Evolutionary conservation across 148 eudicot species (phyloP).

Genomic region (Persicaria maculosa): DNA sequence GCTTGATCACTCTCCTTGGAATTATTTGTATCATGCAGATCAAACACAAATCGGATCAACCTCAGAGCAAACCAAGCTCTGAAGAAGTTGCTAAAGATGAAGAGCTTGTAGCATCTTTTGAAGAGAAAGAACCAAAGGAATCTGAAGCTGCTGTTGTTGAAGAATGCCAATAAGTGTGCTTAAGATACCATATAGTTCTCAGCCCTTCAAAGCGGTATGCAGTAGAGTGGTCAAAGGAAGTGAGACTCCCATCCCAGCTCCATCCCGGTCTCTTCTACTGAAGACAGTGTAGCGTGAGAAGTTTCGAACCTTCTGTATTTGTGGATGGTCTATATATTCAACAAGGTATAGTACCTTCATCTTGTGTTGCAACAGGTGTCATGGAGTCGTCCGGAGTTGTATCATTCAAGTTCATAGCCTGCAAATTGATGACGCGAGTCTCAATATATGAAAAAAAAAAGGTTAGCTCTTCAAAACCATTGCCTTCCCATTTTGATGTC

Average conservation of each 20-base stretch:
- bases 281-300: conserved; percentile 3
- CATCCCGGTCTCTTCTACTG: conserved; percentile 30
- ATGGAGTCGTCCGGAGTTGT: neutral
- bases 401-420: neutral
- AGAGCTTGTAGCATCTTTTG: conserved; percentile 25
- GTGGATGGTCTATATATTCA: neutral
- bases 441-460: neutral
- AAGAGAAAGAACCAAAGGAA: conserved; percentile 34
- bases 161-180: conserved; percentile 29
- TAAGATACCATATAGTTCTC: conserved; percentile 76
- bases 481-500: neutral
- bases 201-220: conserved; percentile 71
- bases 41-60: conserved; percentile 54
- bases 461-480: conserved; percentile 1
- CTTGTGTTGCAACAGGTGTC: neutral
- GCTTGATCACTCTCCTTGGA: neutral
- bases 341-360: neutral
- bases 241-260: conserved; percentile 55
- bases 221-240: conserved; percentile 76
- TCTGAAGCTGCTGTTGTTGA: conserved; percentile 26
- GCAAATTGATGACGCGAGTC: neutral
- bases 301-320: neutral
- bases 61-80: conserved; percentile 27
- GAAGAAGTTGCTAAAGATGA: conserved; percentile 46
- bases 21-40: conserved; percentile 30